Evolutionary conservation across 1,284 basidiomycete species (phyloP), one percentile per base, ranked within the genome.

Genomic region (Chiua sp.): DNA sequence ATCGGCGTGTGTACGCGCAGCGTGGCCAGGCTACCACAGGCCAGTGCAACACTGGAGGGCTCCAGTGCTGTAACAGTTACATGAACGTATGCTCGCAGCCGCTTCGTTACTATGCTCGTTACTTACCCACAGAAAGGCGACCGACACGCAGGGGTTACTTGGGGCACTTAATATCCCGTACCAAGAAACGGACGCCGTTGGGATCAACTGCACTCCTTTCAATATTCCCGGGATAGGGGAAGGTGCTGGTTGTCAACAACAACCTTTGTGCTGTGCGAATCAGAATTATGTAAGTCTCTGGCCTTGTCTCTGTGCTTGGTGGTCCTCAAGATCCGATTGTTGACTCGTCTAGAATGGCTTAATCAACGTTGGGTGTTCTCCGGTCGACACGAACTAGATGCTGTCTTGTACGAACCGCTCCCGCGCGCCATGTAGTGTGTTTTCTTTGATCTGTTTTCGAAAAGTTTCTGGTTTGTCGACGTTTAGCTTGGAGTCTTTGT

Each of bases 331-430:
- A 23, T 10, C 23, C 20, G 7, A 8, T 26, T 15, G 4, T 49
- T n/a, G 57, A 18, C n/a, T n/a, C n/a, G 28, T 51, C 5, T 22
- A 69, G 68, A 49, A 12, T 0, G 68, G 70, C 20, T 35, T 48
- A 10, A 23, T 72, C 60, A 71, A 69, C 49, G 2, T 69, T 5
- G 68, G 68, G 28, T 69, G 70, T 57, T 72, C 70, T 55, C 70
- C 68, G 48, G 22, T 69, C 12, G 20, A 70, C 37, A n/a, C 68
- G 16, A 61, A 56, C 62, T 67, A 66, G 56, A n/a, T 28, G 37
- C 39, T 39, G 28, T 57, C 42, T 61, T 55, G 44, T 42, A 37
- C 30, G n/a, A n/a, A n/a, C n/a, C n/a, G n/a, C n/a, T n/a, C n/a
- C n/a, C n/a, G n/a, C n/a, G n/a, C n/a, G n/a, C n/a, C n/a, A n/a